phyloP scores from a whole-genome alignment of 1,284 basidiomycete species.

The Ceratobasidium sp. region DNA sequence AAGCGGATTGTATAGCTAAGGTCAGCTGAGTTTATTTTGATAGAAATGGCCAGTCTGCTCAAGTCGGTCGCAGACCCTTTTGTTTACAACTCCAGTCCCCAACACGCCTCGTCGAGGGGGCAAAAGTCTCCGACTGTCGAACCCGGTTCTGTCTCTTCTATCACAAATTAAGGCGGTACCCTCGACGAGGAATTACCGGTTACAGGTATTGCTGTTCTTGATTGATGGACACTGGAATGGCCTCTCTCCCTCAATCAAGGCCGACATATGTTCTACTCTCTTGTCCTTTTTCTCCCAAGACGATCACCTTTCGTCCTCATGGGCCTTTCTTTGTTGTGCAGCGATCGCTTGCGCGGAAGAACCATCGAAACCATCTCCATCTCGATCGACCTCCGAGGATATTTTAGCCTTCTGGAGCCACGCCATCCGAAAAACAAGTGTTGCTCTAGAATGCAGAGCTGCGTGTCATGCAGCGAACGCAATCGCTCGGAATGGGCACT shows the following conservation, averaged over 20 bases:
- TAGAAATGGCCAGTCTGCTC: not conserved
- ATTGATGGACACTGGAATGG: slow-evolving; percentile 52
- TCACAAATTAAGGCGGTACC: slow-evolving; percentile 53
- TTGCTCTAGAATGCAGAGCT: slow-evolving; percentile 71
- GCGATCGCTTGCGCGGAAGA: slow-evolving; percentile 63
- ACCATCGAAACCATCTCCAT: not conserved
- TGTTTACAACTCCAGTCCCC: slow-evolving; percentile 12
- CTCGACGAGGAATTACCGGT: slow-evolving; percentile 56
- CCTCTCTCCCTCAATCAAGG: slow-evolving; percentile 18
- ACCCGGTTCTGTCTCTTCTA: slow-evolving; percentile 65
- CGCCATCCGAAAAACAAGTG: slow-evolving; percentile 73
- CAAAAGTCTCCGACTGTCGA: slow-evolving; percentile 44
- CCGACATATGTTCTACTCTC: slow-evolving; percentile 55
- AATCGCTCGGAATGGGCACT: slow-evolving; percentile 36
- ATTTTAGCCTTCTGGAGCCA: slow-evolving; percentile 82
- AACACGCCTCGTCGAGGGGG: slow-evolving; percentile 32
- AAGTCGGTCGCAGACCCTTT: slow-evolving; percentile 18
- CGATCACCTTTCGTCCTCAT: slow-evolving; percentile 72
- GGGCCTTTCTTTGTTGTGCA: slow-evolving; percentile 81
- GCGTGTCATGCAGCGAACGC: slow-evolving; percentile 80
- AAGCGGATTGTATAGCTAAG: slow-evolving; percentile 77
- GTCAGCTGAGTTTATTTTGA: slow-evolving; percentile 51
- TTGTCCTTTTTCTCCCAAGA: slow-evolving; percentile 71
- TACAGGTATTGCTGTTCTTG: slow-evolving; percentile 86
- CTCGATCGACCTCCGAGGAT: slow-evolving; percentile 46